A percentile compares a stretch with the other conserved stretches of the same genome.
phyloP scores from a whole-genome alignment of 257 asterid genomes.

The Salvia hispanica region DNA sequence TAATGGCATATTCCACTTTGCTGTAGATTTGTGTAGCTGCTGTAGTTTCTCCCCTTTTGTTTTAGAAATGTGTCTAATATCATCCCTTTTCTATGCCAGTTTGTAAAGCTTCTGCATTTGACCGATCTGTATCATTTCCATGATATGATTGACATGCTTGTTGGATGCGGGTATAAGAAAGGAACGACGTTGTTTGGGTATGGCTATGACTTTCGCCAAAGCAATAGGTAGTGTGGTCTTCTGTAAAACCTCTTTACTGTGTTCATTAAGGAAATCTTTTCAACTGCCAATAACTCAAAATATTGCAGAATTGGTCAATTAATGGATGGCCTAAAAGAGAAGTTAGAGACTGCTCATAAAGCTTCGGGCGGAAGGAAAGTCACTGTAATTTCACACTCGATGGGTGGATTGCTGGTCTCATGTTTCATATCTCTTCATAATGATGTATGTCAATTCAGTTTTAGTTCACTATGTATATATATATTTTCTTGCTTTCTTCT shows the following conservation, averaged over 20 bases:
- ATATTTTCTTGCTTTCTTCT: conserved; percentile 24
- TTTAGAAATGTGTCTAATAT: background rate
- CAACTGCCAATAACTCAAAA: conserved; percentile 14
- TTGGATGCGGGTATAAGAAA: conserved; percentile 85
- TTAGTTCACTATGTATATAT: conserved; percentile 62
- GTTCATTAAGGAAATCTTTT: background rate
- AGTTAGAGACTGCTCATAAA: conserved; percentile 70
- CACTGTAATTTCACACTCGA: conserved; percentile 86
- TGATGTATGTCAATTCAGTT: conserved; percentile 79
- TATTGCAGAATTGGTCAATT: conserved; percentile 68
- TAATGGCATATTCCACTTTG: background rate
- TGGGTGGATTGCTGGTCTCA: conserved; percentile 93
- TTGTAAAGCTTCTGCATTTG: conserved; percentile 68
- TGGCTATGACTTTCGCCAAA: conserved; percentile 96
- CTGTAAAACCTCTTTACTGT: conserved; percentile 22
- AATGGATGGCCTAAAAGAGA: conserved; percentile 71
- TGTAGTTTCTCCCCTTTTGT: background rate
- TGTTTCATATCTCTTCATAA: conserved; percentile 71
- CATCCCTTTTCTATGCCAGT: conserved; percentile 41
- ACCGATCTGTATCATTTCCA: conserved; percentile 79
- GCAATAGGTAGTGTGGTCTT: conserved; percentile 65
- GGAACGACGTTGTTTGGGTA: conserved; percentile 90
- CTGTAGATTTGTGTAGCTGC: background rate
- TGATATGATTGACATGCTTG: conserved; percentile 96
- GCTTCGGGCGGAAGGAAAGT: conserved; percentile 96